Conservation (phyloP, 257 asterid species). For the Solanum arcanum region DNA sequence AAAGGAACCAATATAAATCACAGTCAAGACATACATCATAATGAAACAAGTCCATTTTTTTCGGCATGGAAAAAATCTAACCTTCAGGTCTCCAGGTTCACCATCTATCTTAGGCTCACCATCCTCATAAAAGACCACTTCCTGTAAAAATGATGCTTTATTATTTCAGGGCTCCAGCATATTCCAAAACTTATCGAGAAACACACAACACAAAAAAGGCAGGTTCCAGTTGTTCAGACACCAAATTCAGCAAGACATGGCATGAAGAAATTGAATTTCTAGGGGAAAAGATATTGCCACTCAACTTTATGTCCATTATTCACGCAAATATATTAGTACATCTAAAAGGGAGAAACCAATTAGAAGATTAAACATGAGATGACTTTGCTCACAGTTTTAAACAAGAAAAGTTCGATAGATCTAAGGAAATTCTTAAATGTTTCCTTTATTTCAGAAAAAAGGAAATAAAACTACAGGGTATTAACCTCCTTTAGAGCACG, state of each 20-base stretch:
- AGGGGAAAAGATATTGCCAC: background rate
- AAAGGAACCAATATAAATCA: constrained; percentile 1
- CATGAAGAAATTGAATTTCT: background rate
- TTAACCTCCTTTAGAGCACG: background rate
- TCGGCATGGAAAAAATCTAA: constrained; percentile 14
- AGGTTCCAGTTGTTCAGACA: background rate
- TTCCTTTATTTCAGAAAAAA: background rate
- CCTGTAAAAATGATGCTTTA: constrained; percentile 34
- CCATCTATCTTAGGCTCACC: constrained; percentile 96
- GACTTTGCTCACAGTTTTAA: background rate
- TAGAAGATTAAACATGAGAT: background rate
- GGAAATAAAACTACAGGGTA: background rate
- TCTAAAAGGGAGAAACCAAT: background rate
- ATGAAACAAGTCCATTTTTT: background rate
- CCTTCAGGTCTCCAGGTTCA: constrained; percentile 96
- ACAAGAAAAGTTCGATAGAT: background rate
- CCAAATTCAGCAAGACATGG: background rate
- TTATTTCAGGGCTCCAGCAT: background rate
- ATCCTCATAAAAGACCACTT: constrained; percentile 83
- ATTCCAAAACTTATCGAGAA: background rate
- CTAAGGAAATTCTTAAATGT: background rate
- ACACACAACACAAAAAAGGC: background rate
- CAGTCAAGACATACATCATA: background rate
- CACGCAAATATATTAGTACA: background rate
- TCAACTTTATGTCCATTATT: background rate